Evolutionary conservation across 2,329 filamentous ascomycete genomes (phyloP).

Genomic region (Curvularia verruculosa): DNA sequence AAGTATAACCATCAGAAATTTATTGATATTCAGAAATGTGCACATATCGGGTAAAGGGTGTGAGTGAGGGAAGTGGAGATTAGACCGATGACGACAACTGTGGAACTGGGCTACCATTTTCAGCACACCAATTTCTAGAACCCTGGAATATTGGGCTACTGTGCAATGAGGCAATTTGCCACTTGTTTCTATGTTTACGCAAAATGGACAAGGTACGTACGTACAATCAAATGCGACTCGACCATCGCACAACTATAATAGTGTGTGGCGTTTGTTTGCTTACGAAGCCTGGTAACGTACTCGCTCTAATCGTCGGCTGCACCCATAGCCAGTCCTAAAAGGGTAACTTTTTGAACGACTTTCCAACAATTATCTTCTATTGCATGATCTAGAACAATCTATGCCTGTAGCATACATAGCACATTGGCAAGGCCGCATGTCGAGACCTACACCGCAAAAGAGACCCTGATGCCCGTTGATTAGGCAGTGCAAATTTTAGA

Average conservation of each 20-base stretch:
- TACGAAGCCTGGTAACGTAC: background rate
- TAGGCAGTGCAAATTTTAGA: background rate
- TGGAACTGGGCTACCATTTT: constrained; percentile 6
- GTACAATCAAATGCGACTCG: background rate
- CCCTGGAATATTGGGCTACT: constrained; percentile 4
- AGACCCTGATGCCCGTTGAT: background rate
- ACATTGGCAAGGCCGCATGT: background rate
- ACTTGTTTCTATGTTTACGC: background rate
- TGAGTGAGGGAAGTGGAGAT: background rate
- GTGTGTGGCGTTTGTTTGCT: background rate
- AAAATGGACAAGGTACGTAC: background rate
- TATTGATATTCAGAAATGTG: constrained; percentile 14
- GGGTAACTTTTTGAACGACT: constrained; percentile 1
- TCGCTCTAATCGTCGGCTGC: background rate
- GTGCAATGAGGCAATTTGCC: constrained; percentile 6
- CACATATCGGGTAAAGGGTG: background rate
- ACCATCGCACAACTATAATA: background rate
- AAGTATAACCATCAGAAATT: constrained; percentile 9
- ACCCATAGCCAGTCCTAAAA: background rate
- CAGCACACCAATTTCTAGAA: constrained; percentile 15
- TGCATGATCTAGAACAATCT: constrained; percentile 7
- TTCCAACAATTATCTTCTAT: constrained; percentile 1
- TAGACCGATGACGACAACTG: constrained; percentile 3
- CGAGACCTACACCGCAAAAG: background rate
- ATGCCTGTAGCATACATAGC: background rate